Base-by-base conservation (phyloP, 2,329 filamentous ascomycete species). In the Cryphonectria japonica region DNA sequence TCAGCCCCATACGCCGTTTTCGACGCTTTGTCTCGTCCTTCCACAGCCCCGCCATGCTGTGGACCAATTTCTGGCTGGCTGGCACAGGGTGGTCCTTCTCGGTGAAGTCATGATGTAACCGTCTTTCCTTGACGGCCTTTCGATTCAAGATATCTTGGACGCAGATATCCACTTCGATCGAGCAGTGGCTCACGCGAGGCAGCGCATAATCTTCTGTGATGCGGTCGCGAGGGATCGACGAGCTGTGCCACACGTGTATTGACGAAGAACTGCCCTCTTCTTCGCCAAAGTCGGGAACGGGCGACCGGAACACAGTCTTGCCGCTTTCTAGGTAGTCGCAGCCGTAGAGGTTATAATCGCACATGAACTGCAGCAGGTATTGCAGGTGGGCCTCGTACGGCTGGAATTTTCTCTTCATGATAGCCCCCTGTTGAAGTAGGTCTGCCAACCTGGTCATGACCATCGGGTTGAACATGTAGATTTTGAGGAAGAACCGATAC, bases 311-410 rank as follows among this genome's bases (percentile, higher is more conserved):
- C 39, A 83, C 85, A 1, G 91, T 88, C 73, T 89, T 92, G 13
- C 84, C 84, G 66, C 90, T 92, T 71, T 95, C 88, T 74, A 98
- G 89, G 76, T 95, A 97, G 69, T 90, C 91, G 78, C 96, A 99
- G 8, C 97, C 97, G 79, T 97, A 98, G 75, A 99, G 84, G 78
- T 98, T 99, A 84, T 97, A 99, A 80, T 99, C 97, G 74, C 92
- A 92, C 96, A 99, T 98, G 88, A 97, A 99, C 81, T 99, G 97
- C 13, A 96, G 86, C 11, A 98, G 83, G 79, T 95, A 98, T 78
- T 97, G 94, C 73, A 98, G 81, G 79, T 99, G 97, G 26, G 93
- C 94, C 81, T 99, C 96, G 78, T 96, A 97, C 0, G 96, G 95
- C 78, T 98, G 95, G 60, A 99, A 92, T 34, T 88, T 87, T 71